These are phyloP conservation scores for Circinella umbellata DNA, from an alignment of 371 early-diverging fungal species.

Conservation along the genomic window DNA sequence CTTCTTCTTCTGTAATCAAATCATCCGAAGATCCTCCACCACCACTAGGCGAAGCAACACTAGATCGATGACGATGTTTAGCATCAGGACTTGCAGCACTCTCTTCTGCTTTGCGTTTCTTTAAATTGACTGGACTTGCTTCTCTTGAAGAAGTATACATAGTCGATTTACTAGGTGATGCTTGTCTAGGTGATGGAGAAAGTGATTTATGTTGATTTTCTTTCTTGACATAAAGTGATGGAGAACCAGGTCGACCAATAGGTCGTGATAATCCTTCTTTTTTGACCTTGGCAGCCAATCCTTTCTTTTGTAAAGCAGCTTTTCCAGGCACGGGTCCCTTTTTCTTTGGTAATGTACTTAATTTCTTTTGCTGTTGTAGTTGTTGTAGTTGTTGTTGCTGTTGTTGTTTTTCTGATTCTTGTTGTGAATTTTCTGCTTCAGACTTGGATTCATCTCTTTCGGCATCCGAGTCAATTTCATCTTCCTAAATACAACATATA, in stretches of 20 bases:
- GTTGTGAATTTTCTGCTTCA: slow-evolving; percentile 37
- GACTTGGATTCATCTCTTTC: slow-evolving; percentile 53
- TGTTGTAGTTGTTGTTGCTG: slow-evolving; percentile 17
- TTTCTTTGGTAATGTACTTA: slow-evolving; percentile 41
- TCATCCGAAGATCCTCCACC: slow-evolving; percentile 23
- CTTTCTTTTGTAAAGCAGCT: slow-evolving; percentile 38
- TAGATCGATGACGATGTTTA: slow-evolving; percentile 15
- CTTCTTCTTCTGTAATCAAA: slow-evolving; percentile 73
- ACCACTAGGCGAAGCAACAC: slow-evolving; percentile 8
- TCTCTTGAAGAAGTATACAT: background rate
- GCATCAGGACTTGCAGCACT: slow-evolving; percentile 8
- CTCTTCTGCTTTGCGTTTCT: slow-evolving; percentile 43
- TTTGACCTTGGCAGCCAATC: slow-evolving; percentile 41
- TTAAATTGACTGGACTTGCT: slow-evolving; percentile 19
- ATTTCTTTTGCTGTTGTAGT: slow-evolving; percentile 30
- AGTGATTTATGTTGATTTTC: slow-evolving; percentile 51
- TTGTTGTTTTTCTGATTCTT: slow-evolving; percentile 36
- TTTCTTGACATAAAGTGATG: slow-evolving; percentile 32
- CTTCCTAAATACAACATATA: slow-evolving; percentile 30
- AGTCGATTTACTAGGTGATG: slow-evolving; percentile 7
- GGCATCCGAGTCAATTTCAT: slow-evolving; percentile 55
- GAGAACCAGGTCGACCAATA: slow-evolving; percentile 52
- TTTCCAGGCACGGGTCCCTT: slow-evolving; percentile 34
- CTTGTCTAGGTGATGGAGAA: slow-evolving; percentile 16
- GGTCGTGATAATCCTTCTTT: slow-evolving; percentile 56